Evolutionary conservation across 108 stramenopile genomes (phyloP).

Genomic region (Epipyxis sp.): DNA sequence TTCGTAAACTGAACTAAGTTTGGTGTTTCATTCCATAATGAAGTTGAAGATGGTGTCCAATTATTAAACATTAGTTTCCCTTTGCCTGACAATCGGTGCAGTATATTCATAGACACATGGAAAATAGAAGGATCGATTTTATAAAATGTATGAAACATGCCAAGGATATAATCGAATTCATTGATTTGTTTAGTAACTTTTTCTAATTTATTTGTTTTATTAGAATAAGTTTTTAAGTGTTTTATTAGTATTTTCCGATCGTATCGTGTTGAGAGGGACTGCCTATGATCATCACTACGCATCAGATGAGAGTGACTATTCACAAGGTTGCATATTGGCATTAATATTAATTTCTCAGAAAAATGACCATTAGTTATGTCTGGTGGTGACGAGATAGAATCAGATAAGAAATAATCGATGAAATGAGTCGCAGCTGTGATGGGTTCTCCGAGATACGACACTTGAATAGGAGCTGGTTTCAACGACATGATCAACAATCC

Average conservation of each 20-base stretch:
- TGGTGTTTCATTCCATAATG: neutral
- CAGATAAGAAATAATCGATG: neutral
- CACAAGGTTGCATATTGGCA: neutral
- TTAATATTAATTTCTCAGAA: neutral
- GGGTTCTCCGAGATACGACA: neutral
- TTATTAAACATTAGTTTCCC: neutral
- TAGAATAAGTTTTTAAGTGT: neutral
- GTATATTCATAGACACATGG: neutral
- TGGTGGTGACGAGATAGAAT: neutral
- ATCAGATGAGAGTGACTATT: neutral
- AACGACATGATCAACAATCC: neutral
- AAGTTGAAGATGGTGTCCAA: no score
- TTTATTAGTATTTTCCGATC: no score
- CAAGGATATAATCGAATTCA: neutral
- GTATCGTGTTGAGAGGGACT: no score
- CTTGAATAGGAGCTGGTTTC: neutral
- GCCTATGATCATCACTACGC: no score
- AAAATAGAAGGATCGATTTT: neutral
- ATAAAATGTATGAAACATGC: neutral
- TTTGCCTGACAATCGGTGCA: neutral
- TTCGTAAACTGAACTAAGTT: neutral
- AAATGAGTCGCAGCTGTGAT: neutral
- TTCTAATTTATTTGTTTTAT: neutral
- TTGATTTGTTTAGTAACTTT: neutral
- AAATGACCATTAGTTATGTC: neutral